Evolutionary conservation across 257 asterid genomes (phyloP).

Genomic region (Dorcoceras hygrometricum): DNA sequence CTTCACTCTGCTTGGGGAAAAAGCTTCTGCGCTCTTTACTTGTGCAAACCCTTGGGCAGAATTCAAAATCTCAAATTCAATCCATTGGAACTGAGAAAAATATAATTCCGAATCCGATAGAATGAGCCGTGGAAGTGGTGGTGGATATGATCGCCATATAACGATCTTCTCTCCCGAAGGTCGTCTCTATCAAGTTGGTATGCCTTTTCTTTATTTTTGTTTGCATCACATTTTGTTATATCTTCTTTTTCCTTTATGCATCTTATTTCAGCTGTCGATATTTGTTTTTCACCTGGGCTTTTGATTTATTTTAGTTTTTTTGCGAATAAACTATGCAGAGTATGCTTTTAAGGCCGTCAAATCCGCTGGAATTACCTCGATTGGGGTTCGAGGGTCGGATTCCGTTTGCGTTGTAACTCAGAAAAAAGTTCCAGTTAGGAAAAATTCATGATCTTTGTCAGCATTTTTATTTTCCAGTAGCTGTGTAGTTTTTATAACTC

Average conservation of each 20-base stretch:
- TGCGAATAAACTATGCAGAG: conserved; percentile 34
- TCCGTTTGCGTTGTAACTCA: conserved; percentile 98
- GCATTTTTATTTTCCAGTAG: background rate
- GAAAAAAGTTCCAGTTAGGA: conserved; percentile 91
- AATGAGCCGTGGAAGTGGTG: conserved; percentile 99
- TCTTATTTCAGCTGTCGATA: background rate
- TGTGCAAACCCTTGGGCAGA: background rate
- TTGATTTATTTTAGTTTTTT: conserved; percentile 4
- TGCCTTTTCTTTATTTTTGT: conserved; percentile 26
- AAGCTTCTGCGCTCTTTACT: background rate
- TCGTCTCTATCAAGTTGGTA: conserved; percentile 96
- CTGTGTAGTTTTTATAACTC: conserved; percentile 7
- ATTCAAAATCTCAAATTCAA: background rate
- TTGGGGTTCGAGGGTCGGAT: conserved; percentile 92
- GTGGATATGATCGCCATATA: conserved; percentile 98
- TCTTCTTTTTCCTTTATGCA: background rate
- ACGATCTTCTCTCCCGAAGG: conserved; percentile 99
- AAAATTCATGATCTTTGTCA: background rate
- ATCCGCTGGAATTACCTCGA: conserved; percentile 90
- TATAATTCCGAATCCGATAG: conserved; percentile 7
- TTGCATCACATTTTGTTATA: background rate
- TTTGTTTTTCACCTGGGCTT: conserved; percentile 28
- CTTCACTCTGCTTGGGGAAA: background rate
- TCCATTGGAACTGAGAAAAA: background rate
- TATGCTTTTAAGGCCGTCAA: conserved; percentile 87